Evolutionary conservation across 106 monocot species (phyloP).

Genomic region (Apostasia ramifera): DNA sequence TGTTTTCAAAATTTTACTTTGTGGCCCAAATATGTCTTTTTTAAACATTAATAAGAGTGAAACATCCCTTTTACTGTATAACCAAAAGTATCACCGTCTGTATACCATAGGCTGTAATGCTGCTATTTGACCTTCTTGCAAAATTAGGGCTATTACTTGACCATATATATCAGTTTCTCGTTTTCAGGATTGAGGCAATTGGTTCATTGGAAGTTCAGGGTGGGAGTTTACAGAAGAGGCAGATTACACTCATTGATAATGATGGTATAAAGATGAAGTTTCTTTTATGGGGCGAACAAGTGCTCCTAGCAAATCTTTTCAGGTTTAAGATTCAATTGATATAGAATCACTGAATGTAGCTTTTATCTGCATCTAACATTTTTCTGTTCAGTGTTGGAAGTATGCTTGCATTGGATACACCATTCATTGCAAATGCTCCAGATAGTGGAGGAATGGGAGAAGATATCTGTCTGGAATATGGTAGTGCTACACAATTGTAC

Average conservation of each 20-base stretch:
- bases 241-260: slow-evolving; percentile 67
- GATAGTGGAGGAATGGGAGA: slow-evolving; percentile 27
- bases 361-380: slow-evolving; percentile 2
- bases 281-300: slow-evolving; percentile 90
- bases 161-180: neutral
- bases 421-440: slow-evolving; percentile 48
- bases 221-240: slow-evolving; percentile 46
- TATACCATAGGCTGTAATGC: no score
- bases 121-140: no score
- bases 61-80: no score
- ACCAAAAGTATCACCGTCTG: no score
- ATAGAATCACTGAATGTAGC: slow-evolving; percentile 3
- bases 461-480: slow-evolving; percentile 86
- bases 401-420: slow-evolving; percentile 90
- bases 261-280: slow-evolving; percentile 71
- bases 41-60: no score
- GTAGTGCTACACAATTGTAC: slow-evolving; percentile 86
- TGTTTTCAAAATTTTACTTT: no score
- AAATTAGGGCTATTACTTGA: neutral
- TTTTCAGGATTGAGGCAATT: slow-evolving; percentile 68
- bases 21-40: no score
- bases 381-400: slow-evolving; percentile 69
- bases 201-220: slow-evolving; percentile 54
- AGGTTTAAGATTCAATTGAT: slow-evolving; percentile 31
- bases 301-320: slow-evolving; percentile 81